Percentiles rank a stretch among this genome's conserved stretches.
These are phyloP conservation scores for Furcasterigmium sp. DNA, from an alignment of 2,329 filamentous ascomycete species.

Conservation along the genomic window DNA sequence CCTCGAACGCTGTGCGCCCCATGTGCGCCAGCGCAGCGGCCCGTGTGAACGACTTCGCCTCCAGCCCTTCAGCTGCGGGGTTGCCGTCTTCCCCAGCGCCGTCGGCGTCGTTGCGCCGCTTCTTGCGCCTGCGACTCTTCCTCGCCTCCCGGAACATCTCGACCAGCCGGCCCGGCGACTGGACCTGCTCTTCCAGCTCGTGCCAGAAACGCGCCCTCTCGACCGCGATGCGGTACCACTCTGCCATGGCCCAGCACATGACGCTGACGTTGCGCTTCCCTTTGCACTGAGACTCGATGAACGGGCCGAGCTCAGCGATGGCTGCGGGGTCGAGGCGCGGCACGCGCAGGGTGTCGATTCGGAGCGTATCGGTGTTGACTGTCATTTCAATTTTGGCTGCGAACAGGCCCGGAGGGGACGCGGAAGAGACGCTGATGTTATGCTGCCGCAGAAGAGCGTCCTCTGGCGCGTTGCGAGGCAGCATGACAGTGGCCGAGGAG, in stretches of 20 bases:
- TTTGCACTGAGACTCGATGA: conserved; percentile 38
- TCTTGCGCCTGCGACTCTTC: conserved; percentile 13
- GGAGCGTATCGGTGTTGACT: conserved; percentile 47
- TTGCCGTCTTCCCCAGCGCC: conserved; percentile 16
- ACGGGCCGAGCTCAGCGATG: conserved; percentile 50
- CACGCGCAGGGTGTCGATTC: conserved; percentile 48
- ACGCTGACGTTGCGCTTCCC: conserved; percentile 50
- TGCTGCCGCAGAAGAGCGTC: conserved; percentile 46
- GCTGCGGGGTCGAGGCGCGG: conserved; percentile 52
- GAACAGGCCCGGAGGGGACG: conserved; percentile 48
- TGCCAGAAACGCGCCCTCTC: conserved; percentile 61
- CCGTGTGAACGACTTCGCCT: conserved; percentile 17
- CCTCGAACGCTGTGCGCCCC: conserved; percentile 43
- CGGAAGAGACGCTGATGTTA: conserved; percentile 45
- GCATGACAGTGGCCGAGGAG: conserved; percentile 44
- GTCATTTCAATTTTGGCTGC: conserved; percentile 51
- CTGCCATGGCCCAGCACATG: conserved; percentile 61
- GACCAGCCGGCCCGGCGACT: conserved; percentile 23
- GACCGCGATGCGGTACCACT: conserved; percentile 59
- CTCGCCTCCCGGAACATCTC: conserved; percentile 24
- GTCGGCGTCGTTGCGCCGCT: conserved; percentile 11
- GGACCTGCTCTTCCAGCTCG: conserved; percentile 43
- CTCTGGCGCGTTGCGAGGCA: conserved; percentile 25
- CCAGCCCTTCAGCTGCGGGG: conserved; percentile 12
- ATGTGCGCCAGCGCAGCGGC: conserved; percentile 48